phyloP scores from a whole-genome alignment of 805 yeast genomes.

The Candida yuanshanica region DNA sequence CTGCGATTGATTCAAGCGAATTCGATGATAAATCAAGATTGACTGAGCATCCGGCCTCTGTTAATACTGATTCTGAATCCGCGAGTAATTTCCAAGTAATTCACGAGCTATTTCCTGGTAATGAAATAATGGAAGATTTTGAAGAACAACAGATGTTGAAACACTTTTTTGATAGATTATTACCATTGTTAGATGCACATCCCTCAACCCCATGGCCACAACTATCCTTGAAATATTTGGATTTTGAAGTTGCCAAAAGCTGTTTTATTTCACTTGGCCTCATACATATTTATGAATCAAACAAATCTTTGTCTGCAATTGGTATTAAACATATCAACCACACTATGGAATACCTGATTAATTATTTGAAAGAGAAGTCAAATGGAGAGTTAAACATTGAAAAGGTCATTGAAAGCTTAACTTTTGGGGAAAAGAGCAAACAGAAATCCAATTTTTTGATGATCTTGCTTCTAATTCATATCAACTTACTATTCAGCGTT shows the following conservation, averaged over 20 bases:
- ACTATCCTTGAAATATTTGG: conserved; percentile 50
- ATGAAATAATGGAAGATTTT: conserved; percentile 10
- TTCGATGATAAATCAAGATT: too few relatives aligned
- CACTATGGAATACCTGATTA: conserved; percentile 49
- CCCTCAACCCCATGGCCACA: conserved; percentile 61
- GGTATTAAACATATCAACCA: conserved; percentile 51
- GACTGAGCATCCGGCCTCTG: not conserved
- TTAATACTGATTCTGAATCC: not conserved
- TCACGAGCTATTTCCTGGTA: conserved; percentile 21
- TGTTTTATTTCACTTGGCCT: conserved; percentile 53
- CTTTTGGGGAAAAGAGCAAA: conserved; percentile 27
- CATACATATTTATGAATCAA: conserved; percentile 50
- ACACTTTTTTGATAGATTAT: conserved; percentile 48
- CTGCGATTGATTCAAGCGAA: too few relatives aligned
- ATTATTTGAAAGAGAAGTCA: conserved; percentile 30
- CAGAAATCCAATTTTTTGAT: conserved; percentile 39
- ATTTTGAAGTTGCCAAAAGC: conserved; percentile 50
- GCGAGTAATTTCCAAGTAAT: conserved; percentile 22
- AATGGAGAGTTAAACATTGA: conserved; percentile 26
- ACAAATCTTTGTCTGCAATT: conserved; percentile 42
- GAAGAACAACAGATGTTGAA: conserved; percentile 51
- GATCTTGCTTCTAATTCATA: conserved; percentile 45
- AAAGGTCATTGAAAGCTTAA: conserved; percentile 31
- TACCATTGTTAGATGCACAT: conserved; percentile 52
- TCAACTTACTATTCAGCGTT: conserved; percentile 47